Conservation (phyloP, 345 rosid species). For the Salix udensis region DNA sequence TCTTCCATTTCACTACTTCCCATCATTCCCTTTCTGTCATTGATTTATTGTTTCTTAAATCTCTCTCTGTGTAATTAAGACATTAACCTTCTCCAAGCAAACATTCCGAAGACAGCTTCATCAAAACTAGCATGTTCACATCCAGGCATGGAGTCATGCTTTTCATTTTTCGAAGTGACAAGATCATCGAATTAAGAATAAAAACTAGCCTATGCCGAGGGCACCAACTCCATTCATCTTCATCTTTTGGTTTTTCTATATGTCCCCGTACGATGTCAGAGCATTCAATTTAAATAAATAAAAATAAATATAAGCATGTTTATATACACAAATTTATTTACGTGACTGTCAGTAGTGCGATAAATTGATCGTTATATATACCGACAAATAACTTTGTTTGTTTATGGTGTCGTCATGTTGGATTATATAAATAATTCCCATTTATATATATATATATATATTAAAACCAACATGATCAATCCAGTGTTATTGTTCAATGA, state of each 20-base stretch:
- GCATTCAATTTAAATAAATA: neutral
- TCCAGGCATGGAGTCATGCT: neutral
- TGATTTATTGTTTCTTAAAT: slow-evolving; percentile 4
- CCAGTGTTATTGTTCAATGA: slow-evolving; percentile 1
- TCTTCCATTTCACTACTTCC: slow-evolving; percentile 25
- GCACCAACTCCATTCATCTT: neutral
- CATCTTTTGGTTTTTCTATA: neutral
- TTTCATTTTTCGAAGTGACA: neutral
- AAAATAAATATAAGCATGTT: neutral
- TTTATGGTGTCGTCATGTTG: no score
- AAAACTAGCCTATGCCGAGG: neutral
- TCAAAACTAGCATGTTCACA: slow-evolving; percentile 19
- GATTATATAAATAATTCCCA: no score
- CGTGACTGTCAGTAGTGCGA: no score
- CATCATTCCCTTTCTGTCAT: slow-evolving; percentile 28
- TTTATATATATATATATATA: no score
- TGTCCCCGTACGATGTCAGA: neutral
- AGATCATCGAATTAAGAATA: neutral
- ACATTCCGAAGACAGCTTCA: slow-evolving; percentile 18
- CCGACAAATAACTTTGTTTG: no score
- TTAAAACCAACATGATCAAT: neutral
- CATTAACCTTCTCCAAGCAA: neutral
- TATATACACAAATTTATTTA: neutral
- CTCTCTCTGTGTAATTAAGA: no score
- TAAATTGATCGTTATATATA: no score